phyloP scores from a whole-genome alignment of 768 basidiomycete species.

The Leccinum incarnatum region DNA sequence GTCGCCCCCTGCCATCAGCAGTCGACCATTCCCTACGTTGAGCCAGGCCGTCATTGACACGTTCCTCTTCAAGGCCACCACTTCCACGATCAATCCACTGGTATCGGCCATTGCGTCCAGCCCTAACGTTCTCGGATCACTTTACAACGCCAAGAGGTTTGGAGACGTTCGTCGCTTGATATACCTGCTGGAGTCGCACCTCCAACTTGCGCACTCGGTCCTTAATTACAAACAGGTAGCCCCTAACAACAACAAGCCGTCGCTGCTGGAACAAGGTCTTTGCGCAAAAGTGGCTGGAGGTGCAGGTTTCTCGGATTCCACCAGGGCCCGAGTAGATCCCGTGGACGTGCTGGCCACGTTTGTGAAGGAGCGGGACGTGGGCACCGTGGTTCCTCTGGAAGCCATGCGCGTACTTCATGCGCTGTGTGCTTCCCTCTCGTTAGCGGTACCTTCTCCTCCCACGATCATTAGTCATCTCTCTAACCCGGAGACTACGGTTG shows the following conservation, averaged over 20 bases:
- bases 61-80: slow-evolving; percentile 71
- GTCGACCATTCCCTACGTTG: slow-evolving; percentile 57
- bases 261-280: slow-evolving; percentile 72
- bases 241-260: slow-evolving; percentile 43
- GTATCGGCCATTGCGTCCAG: slow-evolving; percentile 67
- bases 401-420: slow-evolving; percentile 67
- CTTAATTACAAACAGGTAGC: slow-evolving; percentile 62
- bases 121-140: slow-evolving; percentile 51
- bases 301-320: slow-evolving; percentile 42
- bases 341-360: slow-evolving; percentile 73
- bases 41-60: slow-evolving; percentile 66
- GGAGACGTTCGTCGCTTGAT: slow-evolving; percentile 70
- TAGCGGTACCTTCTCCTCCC: slow-evolving; percentile 57
- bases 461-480: slow-evolving; percentile 78
- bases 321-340: slow-evolving; percentile 56
- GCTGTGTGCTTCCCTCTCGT: slow-evolving; percentile 63
- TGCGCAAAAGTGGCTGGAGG: slow-evolving; percentile 60
- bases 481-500: slow-evolving; percentile 69
- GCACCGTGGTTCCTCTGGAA: slow-evolving; percentile 57
- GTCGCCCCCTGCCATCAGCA: slow-evolving; percentile 50
- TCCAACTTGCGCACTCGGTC: slow-evolving; percentile 59
- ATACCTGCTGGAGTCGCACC: slow-evolving; percentile 63
- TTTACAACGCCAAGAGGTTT: slow-evolving; percentile 62
- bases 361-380: slow-evolving; percentile 63
- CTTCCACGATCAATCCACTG: slow-evolving; percentile 78